These are phyloP conservation scores for Paecilomyces variotii DNA, from an alignment of 2,329 filamentous ascomycete species.

Conservation along the genomic window DNA sequence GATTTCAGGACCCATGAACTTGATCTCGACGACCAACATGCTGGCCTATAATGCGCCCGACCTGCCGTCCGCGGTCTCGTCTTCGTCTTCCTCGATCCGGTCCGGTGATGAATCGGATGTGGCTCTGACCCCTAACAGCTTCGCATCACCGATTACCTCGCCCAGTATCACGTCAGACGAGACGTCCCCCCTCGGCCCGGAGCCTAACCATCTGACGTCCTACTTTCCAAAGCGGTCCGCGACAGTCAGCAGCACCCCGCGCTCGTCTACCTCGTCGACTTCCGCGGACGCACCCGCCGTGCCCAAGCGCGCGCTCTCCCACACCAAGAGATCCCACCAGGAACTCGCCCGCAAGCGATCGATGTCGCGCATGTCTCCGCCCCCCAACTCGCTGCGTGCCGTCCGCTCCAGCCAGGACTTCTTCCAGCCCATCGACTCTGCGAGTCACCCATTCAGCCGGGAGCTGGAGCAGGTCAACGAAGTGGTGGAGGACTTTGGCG, in stretches of 20 bases:
- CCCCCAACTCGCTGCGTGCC: conserved; percentile 28
- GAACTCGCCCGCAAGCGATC: conserved; percentile 63
- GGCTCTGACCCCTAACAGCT: conserved; percentile 39
- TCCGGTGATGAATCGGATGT: conserved; percentile 66
- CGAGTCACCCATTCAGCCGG: conserved; percentile 69
- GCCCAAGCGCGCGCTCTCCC: conserved; percentile 71
- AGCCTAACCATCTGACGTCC: conserved; percentile 47
- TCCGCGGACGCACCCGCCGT: conserved; percentile 55
- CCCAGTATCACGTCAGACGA: conserved; percentile 38
- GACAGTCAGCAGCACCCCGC: conserved; percentile 53
- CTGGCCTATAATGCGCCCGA: conserved; percentile 91
- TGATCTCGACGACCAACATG: conserved; percentile 93
- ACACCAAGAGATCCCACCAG: conserved; percentile 82
- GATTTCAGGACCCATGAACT: conserved; percentile 79
- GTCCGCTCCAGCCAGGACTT: conserved; percentile 29
- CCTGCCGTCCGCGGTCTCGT: conserved; percentile 43
- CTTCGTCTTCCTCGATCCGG: conserved; percentile 42
- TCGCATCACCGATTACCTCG: conserved; percentile 41
- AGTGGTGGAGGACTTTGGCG: conserved; percentile 78
- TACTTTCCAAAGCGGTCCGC: conserved; percentile 63
- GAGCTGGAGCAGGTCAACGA: conserved; percentile 91
- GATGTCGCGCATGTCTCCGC: conserved; percentile 43
- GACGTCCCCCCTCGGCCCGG: conserved; percentile 40
- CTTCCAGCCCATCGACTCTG: conserved; percentile 26
- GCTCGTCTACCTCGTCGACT: conserved; percentile 38